Percentiles rank a stretch among this genome's conserved stretches.
phyloP scores from a whole-genome alignment of 345 rosid genomes.

The Aquilaria malaccensis region DNA sequence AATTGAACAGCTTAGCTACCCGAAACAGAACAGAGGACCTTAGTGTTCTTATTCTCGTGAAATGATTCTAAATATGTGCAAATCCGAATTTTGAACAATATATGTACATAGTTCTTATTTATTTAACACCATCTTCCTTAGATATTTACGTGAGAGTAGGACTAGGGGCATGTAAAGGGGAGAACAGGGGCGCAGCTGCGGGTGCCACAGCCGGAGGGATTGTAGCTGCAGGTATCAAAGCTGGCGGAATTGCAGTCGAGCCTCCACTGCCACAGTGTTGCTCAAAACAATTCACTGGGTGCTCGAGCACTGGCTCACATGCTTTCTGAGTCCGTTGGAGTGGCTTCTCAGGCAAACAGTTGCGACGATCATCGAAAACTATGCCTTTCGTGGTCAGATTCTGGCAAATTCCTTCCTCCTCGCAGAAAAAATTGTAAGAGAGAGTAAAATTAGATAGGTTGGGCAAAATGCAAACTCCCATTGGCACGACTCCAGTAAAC shows the following conservation, averaged over 20 bases:
- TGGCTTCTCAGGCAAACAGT: slow-evolving; percentile 72
- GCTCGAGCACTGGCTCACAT: slow-evolving; percentile 50
- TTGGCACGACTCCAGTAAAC: slow-evolving; percentile 60
- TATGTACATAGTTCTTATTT: neutral
- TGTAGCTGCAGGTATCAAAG: slow-evolving; percentile 21
- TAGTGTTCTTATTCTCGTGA: too few species aligned
- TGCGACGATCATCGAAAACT: slow-evolving; percentile 54
- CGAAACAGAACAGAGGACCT: neutral
- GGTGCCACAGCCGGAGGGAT: slow-evolving; percentile 24
- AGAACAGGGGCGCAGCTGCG: slow-evolving; percentile 23
- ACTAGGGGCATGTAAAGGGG: slow-evolving; percentile 48
- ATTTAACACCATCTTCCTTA: neutral
- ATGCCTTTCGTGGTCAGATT: slow-evolving; percentile 54
- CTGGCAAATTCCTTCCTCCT: slow-evolving; percentile 69
- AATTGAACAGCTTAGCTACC: neutral
- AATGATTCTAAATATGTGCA: too few species aligned
- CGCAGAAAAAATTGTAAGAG: slow-evolving; percentile 72
- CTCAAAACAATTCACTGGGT: slow-evolving; percentile 67
- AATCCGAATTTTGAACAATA: neutral
- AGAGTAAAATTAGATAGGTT: slow-evolving; percentile 54
- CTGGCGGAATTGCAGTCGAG: slow-evolving; percentile 16
- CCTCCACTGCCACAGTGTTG: slow-evolving; percentile 19
- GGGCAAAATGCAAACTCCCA: slow-evolving; percentile 68
- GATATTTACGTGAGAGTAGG: slow-evolving; percentile 11
- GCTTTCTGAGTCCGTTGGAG: slow-evolving; percentile 59